Percentiles rank a stretch among this genome's conserved stretches.
phyloP scores from a whole-genome alignment of 805 yeast genomes.

The Yamadazyma scolyti region DNA sequence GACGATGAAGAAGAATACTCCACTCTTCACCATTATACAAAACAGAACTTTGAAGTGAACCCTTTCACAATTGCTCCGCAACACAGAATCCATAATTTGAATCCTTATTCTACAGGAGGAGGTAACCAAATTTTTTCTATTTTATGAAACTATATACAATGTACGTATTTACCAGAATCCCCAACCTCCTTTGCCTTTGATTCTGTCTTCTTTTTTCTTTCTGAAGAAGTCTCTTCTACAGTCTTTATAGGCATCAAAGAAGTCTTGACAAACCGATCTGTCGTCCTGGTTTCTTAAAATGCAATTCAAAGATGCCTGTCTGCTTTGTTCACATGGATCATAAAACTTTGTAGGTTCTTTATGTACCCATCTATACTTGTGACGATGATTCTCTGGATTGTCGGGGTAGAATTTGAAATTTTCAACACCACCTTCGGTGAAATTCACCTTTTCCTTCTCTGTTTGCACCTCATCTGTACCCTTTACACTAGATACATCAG shows the following conservation, averaged over 20 bases:
- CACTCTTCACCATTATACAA: too few species aligned
- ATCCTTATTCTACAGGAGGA: slow-evolving; percentile 8
- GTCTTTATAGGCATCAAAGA: slow-evolving; percentile 89
- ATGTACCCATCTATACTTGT: slow-evolving; percentile 63
- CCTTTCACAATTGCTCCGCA: too few species aligned
- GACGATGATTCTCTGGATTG: slow-evolving; percentile 69
- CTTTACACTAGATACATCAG: neutral
- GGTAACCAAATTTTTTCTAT: slow-evolving; percentile 9
- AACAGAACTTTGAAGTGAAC: too few species aligned
- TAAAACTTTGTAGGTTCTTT: slow-evolving; percentile 82
- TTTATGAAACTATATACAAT: slow-evolving; percentile 1
- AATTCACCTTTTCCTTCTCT: slow-evolving; percentile 46
- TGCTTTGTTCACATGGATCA: slow-evolving; percentile 90
- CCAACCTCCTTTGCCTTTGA: slow-evolving; percentile 42
- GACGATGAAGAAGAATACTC: too few species aligned
- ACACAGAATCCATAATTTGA: slow-evolving; percentile 4
- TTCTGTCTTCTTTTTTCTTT: slow-evolving; percentile 32
- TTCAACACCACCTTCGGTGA: slow-evolving; percentile 47
- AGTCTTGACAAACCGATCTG: slow-evolving; percentile 63
- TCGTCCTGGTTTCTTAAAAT: slow-evolving; percentile 72
- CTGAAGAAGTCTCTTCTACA: slow-evolving; percentile 62
- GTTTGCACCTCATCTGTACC: slow-evolving; percentile 23
- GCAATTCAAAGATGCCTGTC: slow-evolving; percentile 84
- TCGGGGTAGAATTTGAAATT: slow-evolving; percentile 79
- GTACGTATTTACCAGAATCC: slow-evolving; percentile 35